These are phyloP conservation scores for Rhodotorula toruloides DNA, from an alignment of 768 basidiomycete genomes.

Conservation along the genomic window DNA sequence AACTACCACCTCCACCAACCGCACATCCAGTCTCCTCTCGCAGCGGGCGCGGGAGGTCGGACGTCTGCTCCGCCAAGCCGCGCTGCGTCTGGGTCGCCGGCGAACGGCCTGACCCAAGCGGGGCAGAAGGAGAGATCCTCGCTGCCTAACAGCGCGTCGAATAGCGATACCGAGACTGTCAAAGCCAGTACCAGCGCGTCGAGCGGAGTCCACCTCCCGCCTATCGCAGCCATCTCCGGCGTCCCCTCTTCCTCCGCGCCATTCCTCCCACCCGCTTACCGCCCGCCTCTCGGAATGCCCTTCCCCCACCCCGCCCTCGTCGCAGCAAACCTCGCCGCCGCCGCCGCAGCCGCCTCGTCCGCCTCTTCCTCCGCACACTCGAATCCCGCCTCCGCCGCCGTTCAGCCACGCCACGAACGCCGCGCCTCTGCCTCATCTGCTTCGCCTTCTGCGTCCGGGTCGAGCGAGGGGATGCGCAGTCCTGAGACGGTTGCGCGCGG, in stretches of 20 bases:
- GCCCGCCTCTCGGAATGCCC: background rate
- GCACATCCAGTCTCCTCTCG: slow-evolving; percentile 29
- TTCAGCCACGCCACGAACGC: slow-evolving; percentile 2
- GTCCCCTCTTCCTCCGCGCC: slow-evolving; percentile 4
- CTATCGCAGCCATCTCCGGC: background rate
- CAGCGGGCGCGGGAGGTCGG: background rate
- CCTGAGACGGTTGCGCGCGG: slow-evolving; percentile 7
- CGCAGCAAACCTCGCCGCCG: no score
- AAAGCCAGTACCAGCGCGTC: no score
- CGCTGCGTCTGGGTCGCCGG: slow-evolving; percentile 6
- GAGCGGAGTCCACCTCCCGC: background rate
- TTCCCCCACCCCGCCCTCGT: background rate
- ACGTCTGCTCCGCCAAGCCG: background rate
- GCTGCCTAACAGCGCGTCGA: no score
- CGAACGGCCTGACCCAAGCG: background rate
- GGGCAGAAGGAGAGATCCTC: no score
- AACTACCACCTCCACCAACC: slow-evolving; percentile 28
- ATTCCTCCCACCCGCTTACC: background rate
- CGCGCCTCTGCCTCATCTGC: slow-evolving; percentile 28
- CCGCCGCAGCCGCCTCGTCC: background rate
- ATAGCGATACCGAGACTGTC: no score
- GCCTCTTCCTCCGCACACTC: no score
- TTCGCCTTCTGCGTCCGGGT: slow-evolving; percentile 17
- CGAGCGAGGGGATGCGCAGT: slow-evolving; percentile 28
- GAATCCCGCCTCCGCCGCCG: no score